phyloP scores from a whole-genome alignment of 2,329 filamentous ascomycete genomes.

The Colletotrichum tanaceti region DNA sequence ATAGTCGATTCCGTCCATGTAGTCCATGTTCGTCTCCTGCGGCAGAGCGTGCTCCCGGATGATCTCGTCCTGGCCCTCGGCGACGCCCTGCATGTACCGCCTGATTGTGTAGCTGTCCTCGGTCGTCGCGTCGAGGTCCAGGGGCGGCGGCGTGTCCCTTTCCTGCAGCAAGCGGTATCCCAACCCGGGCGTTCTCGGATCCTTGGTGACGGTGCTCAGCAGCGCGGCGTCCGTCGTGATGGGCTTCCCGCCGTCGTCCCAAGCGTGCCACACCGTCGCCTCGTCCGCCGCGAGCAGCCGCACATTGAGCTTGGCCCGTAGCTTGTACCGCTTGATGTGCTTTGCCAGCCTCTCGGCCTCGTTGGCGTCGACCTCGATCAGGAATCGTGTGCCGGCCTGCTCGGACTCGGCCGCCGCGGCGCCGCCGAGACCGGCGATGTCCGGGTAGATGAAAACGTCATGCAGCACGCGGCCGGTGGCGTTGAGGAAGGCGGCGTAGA shows the following conservation, averaged over 20 bases:
- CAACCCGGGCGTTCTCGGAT: slow-evolving; percentile 66
- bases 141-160: slow-evolving; percentile 47
- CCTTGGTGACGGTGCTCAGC: slow-evolving; percentile 55
- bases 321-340: slow-evolving; percentile 86
- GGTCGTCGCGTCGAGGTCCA: slow-evolving; percentile 60
- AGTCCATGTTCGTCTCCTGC: slow-evolving; percentile 89
- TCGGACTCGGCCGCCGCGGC: slow-evolving; percentile 42
- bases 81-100: slow-evolving; percentile 81
- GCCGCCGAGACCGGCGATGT: slow-evolving; percentile 50
- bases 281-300: slow-evolving; percentile 74
- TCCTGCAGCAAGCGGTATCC: slow-evolving; percentile 62
- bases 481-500: slow-evolving; percentile 88
- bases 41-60: slow-evolving; percentile 77
- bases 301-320: slow-evolving; percentile 82
- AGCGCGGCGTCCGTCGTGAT: slow-evolving; percentile 23
- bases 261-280: slow-evolving; percentile 77
- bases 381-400: slow-evolving; percentile 53
- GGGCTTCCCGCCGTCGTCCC: slow-evolving; percentile 63
- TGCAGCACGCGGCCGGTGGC: slow-evolving; percentile 85
- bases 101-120: slow-evolving; percentile 77
- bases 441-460: slow-evolving; percentile 90
- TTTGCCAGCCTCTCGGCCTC: slow-evolving; percentile 72
- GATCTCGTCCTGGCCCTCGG: slow-evolving; percentile 88
- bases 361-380: slow-evolving; percentile 84
- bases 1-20: slow-evolving; percentile 88